Conservation (phyloP, 1,284 basidiomycete genomes). For the Fomitopsis betulina region DNA sequence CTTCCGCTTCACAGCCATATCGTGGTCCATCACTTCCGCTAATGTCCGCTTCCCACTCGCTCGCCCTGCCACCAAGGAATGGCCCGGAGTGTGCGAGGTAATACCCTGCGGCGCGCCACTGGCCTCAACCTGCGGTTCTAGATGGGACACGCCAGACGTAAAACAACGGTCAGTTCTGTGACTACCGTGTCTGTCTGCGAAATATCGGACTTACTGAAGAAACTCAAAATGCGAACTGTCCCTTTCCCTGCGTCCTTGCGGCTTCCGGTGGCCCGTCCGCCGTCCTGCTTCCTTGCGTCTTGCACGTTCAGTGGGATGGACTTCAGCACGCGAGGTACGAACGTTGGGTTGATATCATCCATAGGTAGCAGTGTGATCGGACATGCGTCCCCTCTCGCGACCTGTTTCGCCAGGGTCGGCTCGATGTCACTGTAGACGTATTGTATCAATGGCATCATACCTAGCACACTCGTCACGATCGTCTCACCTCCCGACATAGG, state of each 20-base stretch:
- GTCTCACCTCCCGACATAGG: slow-evolving; percentile 74
- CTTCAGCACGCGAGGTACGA: slow-evolving; percentile 44
- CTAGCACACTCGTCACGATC: neutral
- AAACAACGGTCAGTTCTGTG: slow-evolving; percentile 14
- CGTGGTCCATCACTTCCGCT: slow-evolving; percentile 62
- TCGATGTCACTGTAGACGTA: slow-evolving; percentile 48
- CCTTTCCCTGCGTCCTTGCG: slow-evolving; percentile 32
- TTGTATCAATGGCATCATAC: slow-evolving; percentile 6
- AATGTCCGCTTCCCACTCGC: slow-evolving; percentile 72
- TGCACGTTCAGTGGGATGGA: slow-evolving; percentile 31
- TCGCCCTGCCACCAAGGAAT: slow-evolving; percentile 39
- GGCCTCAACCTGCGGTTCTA: slow-evolving; percentile 46
- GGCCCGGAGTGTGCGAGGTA: slow-evolving; percentile 11
- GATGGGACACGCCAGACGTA: slow-evolving; percentile 20
- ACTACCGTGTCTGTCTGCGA: slow-evolving; percentile 4
- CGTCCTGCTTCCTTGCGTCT: slow-evolving; percentile 26
- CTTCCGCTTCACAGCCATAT: slow-evolving; percentile 49
- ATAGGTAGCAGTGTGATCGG: slow-evolving; percentile 74
- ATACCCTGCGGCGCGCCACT: neutral
- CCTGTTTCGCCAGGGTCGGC: slow-evolving; percentile 49
- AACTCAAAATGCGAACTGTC: slow-evolving; percentile 45
- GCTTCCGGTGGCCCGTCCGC: slow-evolving; percentile 36
- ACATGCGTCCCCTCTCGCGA: slow-evolving; percentile 77
- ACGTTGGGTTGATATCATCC: slow-evolving; percentile 76
- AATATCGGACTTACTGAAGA: slow-evolving; percentile 51